Percentiles rank a stretch among this genome's conserved stretches.
Conservation (phyloP, 306 rosid species). For the Acmispon strigosus region DNA sequence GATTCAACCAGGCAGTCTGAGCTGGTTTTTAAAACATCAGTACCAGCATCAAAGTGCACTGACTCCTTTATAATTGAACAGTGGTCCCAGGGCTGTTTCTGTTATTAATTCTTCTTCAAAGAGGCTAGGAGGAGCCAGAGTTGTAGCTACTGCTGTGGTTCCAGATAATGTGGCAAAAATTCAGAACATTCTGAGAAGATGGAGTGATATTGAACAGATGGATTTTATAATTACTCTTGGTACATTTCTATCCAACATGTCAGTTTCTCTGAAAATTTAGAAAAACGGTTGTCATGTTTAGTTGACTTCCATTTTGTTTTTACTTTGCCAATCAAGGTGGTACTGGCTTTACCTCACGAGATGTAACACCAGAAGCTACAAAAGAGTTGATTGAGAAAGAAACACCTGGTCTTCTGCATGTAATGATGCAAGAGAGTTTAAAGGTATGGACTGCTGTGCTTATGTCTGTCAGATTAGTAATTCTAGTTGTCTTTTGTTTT, state of each 20-base stretch:
- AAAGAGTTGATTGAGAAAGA: constrained; percentile 78
- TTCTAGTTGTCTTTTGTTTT: not conserved
- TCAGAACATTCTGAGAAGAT: constrained; percentile 56
- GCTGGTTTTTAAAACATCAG: not conserved
- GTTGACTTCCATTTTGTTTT: constrained; percentile 11
- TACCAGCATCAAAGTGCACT: constrained; percentile 5
- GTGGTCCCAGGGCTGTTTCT: constrained; percentile 95
- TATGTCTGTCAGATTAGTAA: not conserved
- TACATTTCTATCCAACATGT: constrained; percentile 19
- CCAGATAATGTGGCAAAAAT: constrained; percentile 70
- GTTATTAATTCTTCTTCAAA: constrained; percentile 72
- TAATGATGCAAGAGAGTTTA: constrained; percentile 91
- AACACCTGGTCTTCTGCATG: constrained; percentile 81
- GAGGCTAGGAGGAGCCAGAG: constrained; percentile 78
- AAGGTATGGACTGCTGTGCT: constrained; percentile 42
- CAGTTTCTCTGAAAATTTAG: not conserved
- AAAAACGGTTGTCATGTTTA: not conserved
- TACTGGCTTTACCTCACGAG: constrained; percentile 75
- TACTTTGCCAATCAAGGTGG: constrained; percentile 58
- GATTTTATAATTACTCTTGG: constrained; percentile 94
- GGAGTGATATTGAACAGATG: constrained; percentile 74
- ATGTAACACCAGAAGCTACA: constrained; percentile 96
- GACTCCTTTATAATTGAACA: constrained; percentile 23
- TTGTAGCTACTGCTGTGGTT: constrained; percentile 64
- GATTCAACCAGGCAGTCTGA: not conserved